These are phyloP conservation scores for Tremella mesenterica DNA, from an alignment of 768 basidiomycete species.

Conservation along the genomic window DNA sequence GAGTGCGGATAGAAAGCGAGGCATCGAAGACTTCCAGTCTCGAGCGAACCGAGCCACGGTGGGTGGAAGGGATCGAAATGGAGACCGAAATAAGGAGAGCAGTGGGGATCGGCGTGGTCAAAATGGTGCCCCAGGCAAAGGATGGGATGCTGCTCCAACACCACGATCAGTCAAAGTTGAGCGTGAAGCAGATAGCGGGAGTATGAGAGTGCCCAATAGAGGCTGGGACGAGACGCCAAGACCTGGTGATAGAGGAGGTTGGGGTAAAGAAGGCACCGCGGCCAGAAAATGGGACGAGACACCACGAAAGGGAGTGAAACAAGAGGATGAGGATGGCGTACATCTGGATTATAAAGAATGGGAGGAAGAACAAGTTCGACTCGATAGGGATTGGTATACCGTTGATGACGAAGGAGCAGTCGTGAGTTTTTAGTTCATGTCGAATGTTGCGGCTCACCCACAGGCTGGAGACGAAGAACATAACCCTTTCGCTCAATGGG, in stretches of 20 bases:
- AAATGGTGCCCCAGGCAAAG: slow-evolving; percentile 14
- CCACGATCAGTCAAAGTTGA: slow-evolving; percentile 30
- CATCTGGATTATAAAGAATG: slow-evolving; percentile 71
- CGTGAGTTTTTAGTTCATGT: slow-evolving; percentile 44
- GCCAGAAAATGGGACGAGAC: slow-evolving; percentile 40
- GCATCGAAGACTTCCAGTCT: slow-evolving; percentile 82
- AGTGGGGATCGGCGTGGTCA: slow-evolving; percentile 47
- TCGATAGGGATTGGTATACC: slow-evolving; percentile 96
- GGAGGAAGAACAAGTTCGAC: slow-evolving; percentile 88
- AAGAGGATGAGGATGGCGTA: slow-evolving; percentile 17
- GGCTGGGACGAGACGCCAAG: slow-evolving; percentile 88
- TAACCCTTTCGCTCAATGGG: slow-evolving; percentile 87
- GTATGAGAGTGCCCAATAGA: slow-evolving; percentile 80
- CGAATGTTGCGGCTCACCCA: not conserved
- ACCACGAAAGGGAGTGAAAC: slow-evolving; percentile 23
- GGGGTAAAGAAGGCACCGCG: slow-evolving; percentile 53
- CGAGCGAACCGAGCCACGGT: slow-evolving; percentile 65
- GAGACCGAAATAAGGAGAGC: slow-evolving; percentile 45
- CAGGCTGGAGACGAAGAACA: slow-evolving; percentile 72
- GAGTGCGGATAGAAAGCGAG: slow-evolving; percentile 30
- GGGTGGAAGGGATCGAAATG: slow-evolving; percentile 50
- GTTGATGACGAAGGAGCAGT: slow-evolving; percentile 79
- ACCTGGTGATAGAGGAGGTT: slow-evolving; percentile 59
- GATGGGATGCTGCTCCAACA: slow-evolving; percentile 43
- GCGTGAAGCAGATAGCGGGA: slow-evolving; percentile 49